Base-by-base conservation (phyloP, 768 basidiomycete species). In the Tricholomella constricta region DNA sequence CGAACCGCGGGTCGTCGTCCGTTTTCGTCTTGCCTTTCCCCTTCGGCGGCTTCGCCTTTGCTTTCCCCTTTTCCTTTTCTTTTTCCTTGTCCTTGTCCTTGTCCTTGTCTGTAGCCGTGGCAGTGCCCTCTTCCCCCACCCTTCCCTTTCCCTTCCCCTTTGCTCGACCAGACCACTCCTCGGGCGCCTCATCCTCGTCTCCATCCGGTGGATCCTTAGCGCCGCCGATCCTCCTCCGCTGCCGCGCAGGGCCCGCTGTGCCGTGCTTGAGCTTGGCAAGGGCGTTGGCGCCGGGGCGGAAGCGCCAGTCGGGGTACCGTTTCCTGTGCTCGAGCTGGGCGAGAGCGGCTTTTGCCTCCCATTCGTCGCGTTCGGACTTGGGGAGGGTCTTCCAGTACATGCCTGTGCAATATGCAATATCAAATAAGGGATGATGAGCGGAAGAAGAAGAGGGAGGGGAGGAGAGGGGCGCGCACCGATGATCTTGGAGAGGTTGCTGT, bases 301-400 rank as follows among this genome's bases (percentile, higher is more conserved):
- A 92, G 45, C 90, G 76, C 89, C 90, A 92, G 68, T 90, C 86
- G 1, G 89, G 89, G 65, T 91, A 91, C 51, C 81, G 76, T 44
- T 76, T 75, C 48, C 88, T 78, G 65, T 91, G 89, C 65, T 89
- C 89, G 0, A 80, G 83, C 62, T 86, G 85, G 0, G 89, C 89
- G 5, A 72, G 36, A 80, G 73, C 4, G 86, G 90, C 68, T 85
- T 86, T 29, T 77, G 45, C 85, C 65, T 91, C 90, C 89, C 89
- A 92, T 44, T 81, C 74, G 55, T 85, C 81, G 51, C 85, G 79
- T 63, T 92, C 86, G 52, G 81, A 76, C 14, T 76, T 77, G 8
- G 88, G 72, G 15, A 92, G 82, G 0, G 82, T 78, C 64, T 84
- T 86, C 89, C 89, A 92, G 63, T 78, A 84, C 68, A 81, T 82